phyloP scores from a whole-genome alignment of 1,284 basidiomycete genomes.

The Trichosporon sp. region DNA sequence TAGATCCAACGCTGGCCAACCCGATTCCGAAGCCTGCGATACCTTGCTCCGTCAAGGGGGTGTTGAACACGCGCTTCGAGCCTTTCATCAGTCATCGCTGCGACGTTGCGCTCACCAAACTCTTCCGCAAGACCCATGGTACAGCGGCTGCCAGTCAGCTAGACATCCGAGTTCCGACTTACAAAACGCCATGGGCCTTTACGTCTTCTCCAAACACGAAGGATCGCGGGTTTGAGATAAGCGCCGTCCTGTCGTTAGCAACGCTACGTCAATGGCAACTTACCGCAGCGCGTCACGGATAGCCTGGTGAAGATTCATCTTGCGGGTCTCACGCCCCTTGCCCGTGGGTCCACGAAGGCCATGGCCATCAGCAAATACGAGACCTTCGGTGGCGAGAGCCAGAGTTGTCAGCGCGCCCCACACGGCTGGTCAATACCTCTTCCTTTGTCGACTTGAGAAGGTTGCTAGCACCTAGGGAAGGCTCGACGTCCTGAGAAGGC shows the following conservation, averaged over 20 bases:
- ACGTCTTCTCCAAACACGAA: slow-evolving; percentile 94
- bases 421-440: slow-evolving; percentile 31
- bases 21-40: slow-evolving; percentile 95
- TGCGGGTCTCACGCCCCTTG: slow-evolving; percentile 78
- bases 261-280: slow-evolving; percentile 29
- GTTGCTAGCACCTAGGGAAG: slow-evolving; percentile 43
- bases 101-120: slow-evolving; percentile 65
- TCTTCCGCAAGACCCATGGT: slow-evolving; percentile 84
- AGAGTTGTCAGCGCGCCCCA: slow-evolving; percentile 16
- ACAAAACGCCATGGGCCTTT: slow-evolving; percentile 89
- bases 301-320: slow-evolving; percentile 89
- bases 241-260: slow-evolving; percentile 64
- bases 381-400: slow-evolving; percentile 71
- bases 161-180: slow-evolving; percentile 65
- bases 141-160: slow-evolving; percentile 33
- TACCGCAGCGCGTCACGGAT: slow-evolving; percentile 84
- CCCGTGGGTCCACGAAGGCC: slow-evolving; percentile 60
- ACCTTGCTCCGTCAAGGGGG: slow-evolving; percentile 88
- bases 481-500: slow-evolving; percentile 36
- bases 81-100: slow-evolving; percentile 59
- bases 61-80: slow-evolving; percentile 91
- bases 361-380: slow-evolving; percentile 70
- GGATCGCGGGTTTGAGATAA: slow-evolving; percentile 81
- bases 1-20: slow-evolving; percentile 87
- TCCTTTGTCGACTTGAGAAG: slow-evolving; percentile 38